Percentiles rank a stretch among this genome's conserved stretches.
Conservation (phyloP, 345 rosid species). For the Capsella bursapastoris region DNA sequence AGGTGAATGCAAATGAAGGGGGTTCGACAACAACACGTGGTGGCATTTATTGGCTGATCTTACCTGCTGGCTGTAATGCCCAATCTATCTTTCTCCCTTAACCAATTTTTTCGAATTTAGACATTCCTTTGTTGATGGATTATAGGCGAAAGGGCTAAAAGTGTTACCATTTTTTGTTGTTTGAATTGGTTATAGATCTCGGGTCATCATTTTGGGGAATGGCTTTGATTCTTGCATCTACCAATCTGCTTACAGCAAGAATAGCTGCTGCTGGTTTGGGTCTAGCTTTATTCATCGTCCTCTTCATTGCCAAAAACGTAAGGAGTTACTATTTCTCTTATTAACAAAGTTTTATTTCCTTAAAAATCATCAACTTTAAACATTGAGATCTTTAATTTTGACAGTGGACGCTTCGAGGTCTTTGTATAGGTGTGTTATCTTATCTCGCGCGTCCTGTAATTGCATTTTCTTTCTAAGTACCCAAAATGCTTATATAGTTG, state of each 20-base stretch:
- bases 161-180: not conserved
- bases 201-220: constrained; percentile 99
- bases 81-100: constrained; percentile 23
- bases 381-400: constrained; percentile 7
- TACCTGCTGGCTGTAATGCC: constrained; percentile 96
- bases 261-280: constrained; percentile 88
- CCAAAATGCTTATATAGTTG: not conserved
- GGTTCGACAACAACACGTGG: constrained; percentile 95
- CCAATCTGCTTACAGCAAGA: constrained; percentile 83
- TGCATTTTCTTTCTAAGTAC: not conserved
- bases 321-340: constrained; percentile 38
- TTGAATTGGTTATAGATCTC: constrained; percentile 62
- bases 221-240: constrained; percentile 93
- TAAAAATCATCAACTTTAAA: constrained; percentile 21
- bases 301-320: constrained; percentile 91
- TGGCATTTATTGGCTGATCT: constrained; percentile 88
- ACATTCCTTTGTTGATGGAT: not conserved
- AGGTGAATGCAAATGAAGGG: constrained; percentile 95
- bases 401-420: constrained; percentile 98
- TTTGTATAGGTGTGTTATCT: constrained; percentile 75
- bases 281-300: constrained; percentile 79
- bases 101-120: not conserved
- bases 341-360: constrained; percentile 13
- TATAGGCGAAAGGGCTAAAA: not conserved
- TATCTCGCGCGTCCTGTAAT: constrained; percentile 3